Conservation (phyloP, 2,329 filamentous ascomycete species). For the Fusarium scirpi region DNA sequence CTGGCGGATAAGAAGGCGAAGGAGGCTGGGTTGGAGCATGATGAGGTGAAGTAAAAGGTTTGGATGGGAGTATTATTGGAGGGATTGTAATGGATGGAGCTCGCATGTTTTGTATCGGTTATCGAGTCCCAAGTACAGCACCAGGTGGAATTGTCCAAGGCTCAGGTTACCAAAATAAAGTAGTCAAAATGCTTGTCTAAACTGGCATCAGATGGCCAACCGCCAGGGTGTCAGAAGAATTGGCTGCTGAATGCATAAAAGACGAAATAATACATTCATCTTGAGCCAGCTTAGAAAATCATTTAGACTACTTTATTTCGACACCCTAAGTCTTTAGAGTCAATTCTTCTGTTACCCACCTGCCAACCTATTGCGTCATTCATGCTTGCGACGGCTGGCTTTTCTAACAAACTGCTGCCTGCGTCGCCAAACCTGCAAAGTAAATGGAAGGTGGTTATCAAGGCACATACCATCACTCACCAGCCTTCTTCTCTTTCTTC, state of each 20-base stretch:
- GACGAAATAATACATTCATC: too few species aligned
- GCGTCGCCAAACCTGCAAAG: too few species aligned
- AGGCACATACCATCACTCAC: neutral
- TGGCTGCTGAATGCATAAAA: too few species aligned
- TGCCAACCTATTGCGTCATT: accelerated
- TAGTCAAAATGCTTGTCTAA: neutral
- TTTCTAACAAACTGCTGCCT: neutral
- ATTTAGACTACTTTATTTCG: too few species aligned
- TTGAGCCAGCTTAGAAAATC: too few species aligned
- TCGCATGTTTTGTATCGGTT: neutral
- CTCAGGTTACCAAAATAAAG: neutral
- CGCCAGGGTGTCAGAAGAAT: too few species aligned
- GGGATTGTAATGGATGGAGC: neutral
- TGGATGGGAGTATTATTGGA: too few species aligned
- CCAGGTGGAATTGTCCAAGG: too few species aligned
- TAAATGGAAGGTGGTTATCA: neutral
- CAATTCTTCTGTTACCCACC: too few species aligned
- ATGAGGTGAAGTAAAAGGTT: neutral
- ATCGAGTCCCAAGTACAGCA: neutral
- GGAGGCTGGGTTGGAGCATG: constrained; percentile 54
- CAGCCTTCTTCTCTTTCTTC: neutral
- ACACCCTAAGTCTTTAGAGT: too few species aligned
- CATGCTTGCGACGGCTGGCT: neutral
- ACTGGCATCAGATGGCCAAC: neutral
- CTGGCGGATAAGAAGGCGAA: constrained; percentile 61